These are phyloP conservation scores for Diaporthe humulicola DNA, from an alignment of 2,329 filamentous ascomycete genomes.

Conservation along the genomic window DNA sequence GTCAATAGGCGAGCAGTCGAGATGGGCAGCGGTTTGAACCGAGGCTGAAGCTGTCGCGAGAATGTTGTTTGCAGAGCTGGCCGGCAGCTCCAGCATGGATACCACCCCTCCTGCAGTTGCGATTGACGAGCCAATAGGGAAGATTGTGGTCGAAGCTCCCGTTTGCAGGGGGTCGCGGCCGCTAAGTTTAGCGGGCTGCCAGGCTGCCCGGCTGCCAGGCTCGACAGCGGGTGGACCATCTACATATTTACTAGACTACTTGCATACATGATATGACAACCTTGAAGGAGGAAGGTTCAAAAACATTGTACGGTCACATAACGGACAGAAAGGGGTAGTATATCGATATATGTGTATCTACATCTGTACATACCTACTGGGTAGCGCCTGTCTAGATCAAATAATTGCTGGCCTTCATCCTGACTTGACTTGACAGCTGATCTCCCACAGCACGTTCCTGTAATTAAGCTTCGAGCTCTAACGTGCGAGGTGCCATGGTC, in stretches of 20 bases:
- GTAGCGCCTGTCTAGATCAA: not conserved
- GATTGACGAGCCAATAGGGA: conserved; percentile 32
- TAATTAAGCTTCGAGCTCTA: not conserved
- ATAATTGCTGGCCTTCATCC: no score
- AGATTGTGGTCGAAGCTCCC: not conserved
- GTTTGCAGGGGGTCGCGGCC: conserved; percentile 16
- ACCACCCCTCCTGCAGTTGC: conserved; percentile 15
- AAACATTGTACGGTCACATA: not conserved
- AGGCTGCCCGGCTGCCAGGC: conserved; percentile 20
- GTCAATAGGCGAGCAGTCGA: not conserved
- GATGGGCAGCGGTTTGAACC: not conserved
- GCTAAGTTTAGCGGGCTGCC: conserved; percentile 22
- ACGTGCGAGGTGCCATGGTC: not conserved
- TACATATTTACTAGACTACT: not conserved
- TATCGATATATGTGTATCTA: no score
- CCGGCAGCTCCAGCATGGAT: not conserved
- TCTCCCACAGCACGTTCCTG: not conserved
- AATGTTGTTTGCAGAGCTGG: not conserved
- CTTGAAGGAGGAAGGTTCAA: not conserved
- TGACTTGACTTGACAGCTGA: not conserved
- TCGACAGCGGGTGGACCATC: conserved; percentile 3
- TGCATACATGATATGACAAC: not conserved
- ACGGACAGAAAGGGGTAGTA: not conserved
- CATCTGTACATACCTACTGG: no score
- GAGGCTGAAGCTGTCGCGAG: conserved; percentile 18